Conservation (phyloP, 192 early-diverging fungal genomes). For the Allomyces macrogynus region DNA sequence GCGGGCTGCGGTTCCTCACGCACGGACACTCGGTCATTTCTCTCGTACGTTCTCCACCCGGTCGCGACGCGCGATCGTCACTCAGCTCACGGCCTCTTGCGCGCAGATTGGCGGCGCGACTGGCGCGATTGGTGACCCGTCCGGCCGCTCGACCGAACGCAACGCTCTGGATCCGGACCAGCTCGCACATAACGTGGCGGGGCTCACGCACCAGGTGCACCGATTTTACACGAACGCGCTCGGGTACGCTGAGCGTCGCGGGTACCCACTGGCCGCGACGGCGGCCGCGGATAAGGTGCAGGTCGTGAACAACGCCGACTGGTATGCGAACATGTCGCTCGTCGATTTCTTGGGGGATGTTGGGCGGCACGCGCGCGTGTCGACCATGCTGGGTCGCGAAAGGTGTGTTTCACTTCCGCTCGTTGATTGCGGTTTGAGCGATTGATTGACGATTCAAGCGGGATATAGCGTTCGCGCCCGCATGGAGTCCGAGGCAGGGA, state of each 20-base stretch:
- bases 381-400: constrained; percentile 68
- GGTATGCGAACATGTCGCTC: constrained; percentile 51
- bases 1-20: constrained; percentile 65
- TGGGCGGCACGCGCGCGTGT: constrained; percentile 63
- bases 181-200: constrained; percentile 36
- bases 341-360: constrained; percentile 56
- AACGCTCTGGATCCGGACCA: constrained; percentile 32
- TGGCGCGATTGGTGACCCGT: constrained; percentile 81
- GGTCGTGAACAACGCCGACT: constrained; percentile 61
- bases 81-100: no score
- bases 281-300: constrained; percentile 11
- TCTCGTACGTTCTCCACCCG: constrained; percentile 31
- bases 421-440: no score
- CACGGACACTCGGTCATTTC: constrained; percentile 61
- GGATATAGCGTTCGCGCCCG: constrained; percentile 13
- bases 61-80: neutral
- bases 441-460: no score
- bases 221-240: constrained; percentile 42
- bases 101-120: constrained; percentile 65
- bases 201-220: constrained; percentile 50
- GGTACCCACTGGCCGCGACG: constrained; percentile 6
- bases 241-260: constrained; percentile 16
- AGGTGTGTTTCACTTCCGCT: constrained; percentile 17
- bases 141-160: constrained; percentile 65
- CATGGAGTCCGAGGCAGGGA: constrained; percentile 56